These are phyloP conservation scores for Pulveroboletus sp. DNA, from an alignment of 768 basidiomycete genomes.

Conservation along the genomic window DNA sequence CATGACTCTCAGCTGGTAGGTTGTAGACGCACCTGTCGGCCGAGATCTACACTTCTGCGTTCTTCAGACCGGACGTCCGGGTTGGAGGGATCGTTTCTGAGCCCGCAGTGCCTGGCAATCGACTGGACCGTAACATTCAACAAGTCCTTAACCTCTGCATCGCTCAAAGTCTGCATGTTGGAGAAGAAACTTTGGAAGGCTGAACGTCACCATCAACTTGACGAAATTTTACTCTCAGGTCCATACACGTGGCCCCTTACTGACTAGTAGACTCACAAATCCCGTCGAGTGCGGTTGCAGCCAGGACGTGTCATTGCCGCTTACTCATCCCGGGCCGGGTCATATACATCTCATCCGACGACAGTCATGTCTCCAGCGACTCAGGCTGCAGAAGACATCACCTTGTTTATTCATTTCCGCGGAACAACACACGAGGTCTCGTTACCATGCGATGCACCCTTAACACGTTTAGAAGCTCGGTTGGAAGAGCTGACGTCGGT, in stretches of 20 bases:
- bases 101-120: constrained; percentile 12
- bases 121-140: constrained; percentile 13
- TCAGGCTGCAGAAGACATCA: constrained; percentile 10
- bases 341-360: background rate
- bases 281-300: too few relatives aligned
- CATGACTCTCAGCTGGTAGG: background rate
- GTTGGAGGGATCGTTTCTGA: constrained; percentile 8
- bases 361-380: constrained; percentile 12
- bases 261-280: too few relatives aligned
- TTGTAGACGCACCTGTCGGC: constrained; percentile 4
- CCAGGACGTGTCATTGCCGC: background rate
- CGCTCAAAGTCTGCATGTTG: background rate
- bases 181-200: too few relatives aligned
- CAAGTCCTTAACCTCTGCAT: constrained; percentile 1
- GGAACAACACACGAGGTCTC: constrained; percentile 48
- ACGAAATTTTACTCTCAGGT: too few relatives aligned
- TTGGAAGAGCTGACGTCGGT: constrained; percentile 67
- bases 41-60: constrained; percentile 3
- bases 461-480: constrained; percentile 47
- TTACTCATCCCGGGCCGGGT: too few relatives aligned
- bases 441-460: constrained; percentile 46
- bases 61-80: constrained; percentile 8
- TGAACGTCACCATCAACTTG: too few relatives aligned
- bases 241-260: too few relatives aligned
- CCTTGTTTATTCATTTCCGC: constrained; percentile 41